Evolutionary conservation across 108 stramenopile species (phyloP), one percentile per base, ranked within the genome.

Genomic region (Nitzschia palea): DNA sequence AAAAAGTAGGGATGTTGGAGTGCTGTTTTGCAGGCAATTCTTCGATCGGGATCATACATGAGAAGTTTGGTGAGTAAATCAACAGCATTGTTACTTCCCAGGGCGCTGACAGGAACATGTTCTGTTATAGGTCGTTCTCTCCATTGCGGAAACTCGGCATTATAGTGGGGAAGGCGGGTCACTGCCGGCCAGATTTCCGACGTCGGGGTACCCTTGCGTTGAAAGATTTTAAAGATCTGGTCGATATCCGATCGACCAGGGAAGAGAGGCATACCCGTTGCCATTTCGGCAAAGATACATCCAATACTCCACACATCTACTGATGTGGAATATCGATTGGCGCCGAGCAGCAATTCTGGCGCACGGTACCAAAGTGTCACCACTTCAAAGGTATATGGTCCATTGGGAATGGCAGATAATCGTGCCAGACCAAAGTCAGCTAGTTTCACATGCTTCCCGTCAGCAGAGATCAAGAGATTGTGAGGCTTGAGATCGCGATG

Each of bases 281-380:
- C 86, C 88, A 98, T 93, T 84, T 99, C 98, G 27, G 96, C 97
- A 73, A 99, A 82, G 71, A 99, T 97, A 80, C 97, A 99, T 14
- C 98, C 98, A 26, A 94, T 74, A 45, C 90, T 87, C 97, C 98
- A 99, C 1, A 95, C 82, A 78, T 99, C 98, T 6, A 99, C 91
- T 0, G 96, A 79, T 4, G 89, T 85, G 12, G 80, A 88, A 68
- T 99, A 98, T 29, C 81, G 83, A 53, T 80, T 81, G 50, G 94
- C 86, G 18, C 97, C 97, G 35, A 98, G 70, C 17, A 98, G 82
- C 15, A 99, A 80, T 85, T 99, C 98, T 1, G 98, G 98, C 17
- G 97, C 93, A 44, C 98, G 94, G 55, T 98, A 99, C 97, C 97
- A 98, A 17, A 98, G 81, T 12, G 98, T 99, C 22, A 98, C 98